These are phyloP conservation scores for Talaromyces liani DNA, from an alignment of 495 filamentous ascomycete species.

Conservation along the genomic window DNA sequence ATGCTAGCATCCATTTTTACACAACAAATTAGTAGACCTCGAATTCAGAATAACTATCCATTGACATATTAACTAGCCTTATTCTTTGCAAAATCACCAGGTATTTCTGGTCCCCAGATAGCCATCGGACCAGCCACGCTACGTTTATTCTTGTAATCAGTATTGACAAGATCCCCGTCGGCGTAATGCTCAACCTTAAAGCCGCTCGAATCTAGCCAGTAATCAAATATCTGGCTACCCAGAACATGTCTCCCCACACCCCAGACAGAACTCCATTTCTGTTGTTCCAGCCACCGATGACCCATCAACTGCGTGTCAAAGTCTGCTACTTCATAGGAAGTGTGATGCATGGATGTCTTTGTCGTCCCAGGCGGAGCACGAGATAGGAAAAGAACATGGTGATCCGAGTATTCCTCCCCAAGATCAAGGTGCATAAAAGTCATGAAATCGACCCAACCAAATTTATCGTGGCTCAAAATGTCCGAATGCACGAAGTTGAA, in stretches of 20 bases:
- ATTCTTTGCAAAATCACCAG: background rate
- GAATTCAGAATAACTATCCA: too few relatives aligned
- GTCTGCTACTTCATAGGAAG: slow-evolving; percentile 61
- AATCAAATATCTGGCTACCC: slow-evolving; percentile 66
- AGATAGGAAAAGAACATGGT: slow-evolving; percentile 60
- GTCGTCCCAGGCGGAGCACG: slow-evolving; percentile 20
- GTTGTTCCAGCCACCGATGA: slow-evolving; percentile 55
- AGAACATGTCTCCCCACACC: slow-evolving; percentile 62
- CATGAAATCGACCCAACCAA: slow-evolving; percentile 35
- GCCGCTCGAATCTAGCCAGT: slow-evolving; percentile 53
- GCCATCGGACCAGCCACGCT: slow-evolving; percentile 4
- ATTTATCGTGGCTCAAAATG: slow-evolving; percentile 6
- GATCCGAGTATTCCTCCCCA: slow-evolving; percentile 51
- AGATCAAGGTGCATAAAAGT: slow-evolving; percentile 57
- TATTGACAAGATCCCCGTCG: slow-evolving; percentile 55
- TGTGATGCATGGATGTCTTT: slow-evolving; percentile 53
- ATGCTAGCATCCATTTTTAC: too few relatives aligned
- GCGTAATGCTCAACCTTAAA: slow-evolving; percentile 58
- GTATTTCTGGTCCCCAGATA: slow-evolving; percentile 10
- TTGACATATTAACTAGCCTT: background rate
- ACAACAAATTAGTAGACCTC: too few relatives aligned
- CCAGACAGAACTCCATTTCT: slow-evolving; percentile 60
- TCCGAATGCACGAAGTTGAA: slow-evolving; percentile 55
- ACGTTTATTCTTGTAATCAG: slow-evolving; percentile 14
- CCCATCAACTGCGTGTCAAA: slow-evolving; percentile 64